Evolutionary conservation across 139 green algal species (phyloP).

Genomic region (Coccomyxa sp.): DNA sequence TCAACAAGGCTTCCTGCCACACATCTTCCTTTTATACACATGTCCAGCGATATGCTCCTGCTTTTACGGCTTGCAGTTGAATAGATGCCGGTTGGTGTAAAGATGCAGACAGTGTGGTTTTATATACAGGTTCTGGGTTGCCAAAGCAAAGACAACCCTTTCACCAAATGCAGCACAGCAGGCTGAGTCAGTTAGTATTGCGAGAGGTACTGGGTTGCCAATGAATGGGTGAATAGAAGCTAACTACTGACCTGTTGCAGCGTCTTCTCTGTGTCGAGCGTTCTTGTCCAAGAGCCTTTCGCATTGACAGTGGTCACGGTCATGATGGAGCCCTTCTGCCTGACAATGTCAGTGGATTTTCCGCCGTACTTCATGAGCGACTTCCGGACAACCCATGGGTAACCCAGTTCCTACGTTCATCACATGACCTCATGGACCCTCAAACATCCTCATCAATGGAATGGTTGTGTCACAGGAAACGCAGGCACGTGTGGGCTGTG

Average conservation of each 20-base stretch:
- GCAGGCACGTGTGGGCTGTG: no score
- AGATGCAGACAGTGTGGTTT: neutral
- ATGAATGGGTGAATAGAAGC: no score
- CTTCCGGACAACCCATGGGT: slow-evolving; percentile 11
- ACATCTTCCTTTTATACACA: no score
- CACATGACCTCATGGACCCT: no score
- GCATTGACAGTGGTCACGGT: slow-evolving; percentile 8
- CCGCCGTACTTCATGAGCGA: slow-evolving; percentile 5
- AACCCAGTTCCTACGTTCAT: slow-evolving; percentile 4
- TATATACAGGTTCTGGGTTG: neutral
- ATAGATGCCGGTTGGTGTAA: neutral
- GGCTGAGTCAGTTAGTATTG: no score
- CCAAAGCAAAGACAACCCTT: no score
- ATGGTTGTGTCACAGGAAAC: neutral
- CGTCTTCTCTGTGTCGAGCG: neutral
- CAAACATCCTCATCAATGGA: neutral
- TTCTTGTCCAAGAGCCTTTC: slow-evolving; percentile 6
- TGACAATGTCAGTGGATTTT: slow-evolving; percentile 6
- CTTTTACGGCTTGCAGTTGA: neutral
- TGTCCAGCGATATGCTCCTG: no score
- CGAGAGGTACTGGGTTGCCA: no score
- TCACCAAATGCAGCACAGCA: no score
- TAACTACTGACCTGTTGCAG: neutral
- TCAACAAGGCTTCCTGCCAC: no score
- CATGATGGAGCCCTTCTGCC: slow-evolving; percentile 1